Percentiles rank a stretch among this genome's conserved stretches.
Conservation (phyloP, 768 basidiomycete species). For the Rhizopogon rudus region DNA sequence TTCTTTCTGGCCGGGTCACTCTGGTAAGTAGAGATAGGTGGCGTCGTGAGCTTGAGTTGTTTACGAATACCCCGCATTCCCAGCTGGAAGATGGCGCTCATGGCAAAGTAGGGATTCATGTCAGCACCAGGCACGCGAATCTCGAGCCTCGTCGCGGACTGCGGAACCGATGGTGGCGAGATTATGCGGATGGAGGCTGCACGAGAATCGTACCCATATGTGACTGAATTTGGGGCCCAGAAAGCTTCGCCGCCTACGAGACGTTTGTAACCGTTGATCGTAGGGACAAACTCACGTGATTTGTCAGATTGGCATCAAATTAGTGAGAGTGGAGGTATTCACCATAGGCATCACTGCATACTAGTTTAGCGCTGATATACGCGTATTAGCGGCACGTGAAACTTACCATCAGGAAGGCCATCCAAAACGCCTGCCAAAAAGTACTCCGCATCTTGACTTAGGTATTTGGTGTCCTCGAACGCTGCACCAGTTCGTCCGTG, state of each 20-base stretch:
- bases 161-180: conserved; percentile 82
- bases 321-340: conserved; percentile 15
- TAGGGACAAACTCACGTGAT: conserved; percentile 64
- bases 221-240: conserved; percentile 91
- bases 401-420: conserved; percentile 82
- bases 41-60: conserved; percentile 58
- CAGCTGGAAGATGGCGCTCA: conserved; percentile 83
- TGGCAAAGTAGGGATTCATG: conserved; percentile 88
- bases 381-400: background rate
- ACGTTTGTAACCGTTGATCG: conserved; percentile 96
- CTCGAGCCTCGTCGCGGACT: conserved; percentile 84
- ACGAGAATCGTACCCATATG: conserved; percentile 95
- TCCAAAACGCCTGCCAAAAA: conserved; percentile 93
- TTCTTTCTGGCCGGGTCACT: conserved; percentile 44
- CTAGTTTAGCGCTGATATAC: conserved; percentile 1
- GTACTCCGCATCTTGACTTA: conserved; percentile 81
- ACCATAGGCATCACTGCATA: conserved; percentile 79
- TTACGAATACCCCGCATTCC: conserved; percentile 87
- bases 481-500: conserved; percentile 65
- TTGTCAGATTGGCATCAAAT: background rate
- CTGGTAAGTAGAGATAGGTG: conserved; percentile 50
- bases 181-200: conserved; percentile 90
- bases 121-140: conserved; percentile 95
- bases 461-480: conserved; percentile 76
- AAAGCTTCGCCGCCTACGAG: conserved; percentile 90